Base-by-base conservation (phyloP, 371 early-diverging fungal genomes). In the Mucor velutinosus region DNA sequence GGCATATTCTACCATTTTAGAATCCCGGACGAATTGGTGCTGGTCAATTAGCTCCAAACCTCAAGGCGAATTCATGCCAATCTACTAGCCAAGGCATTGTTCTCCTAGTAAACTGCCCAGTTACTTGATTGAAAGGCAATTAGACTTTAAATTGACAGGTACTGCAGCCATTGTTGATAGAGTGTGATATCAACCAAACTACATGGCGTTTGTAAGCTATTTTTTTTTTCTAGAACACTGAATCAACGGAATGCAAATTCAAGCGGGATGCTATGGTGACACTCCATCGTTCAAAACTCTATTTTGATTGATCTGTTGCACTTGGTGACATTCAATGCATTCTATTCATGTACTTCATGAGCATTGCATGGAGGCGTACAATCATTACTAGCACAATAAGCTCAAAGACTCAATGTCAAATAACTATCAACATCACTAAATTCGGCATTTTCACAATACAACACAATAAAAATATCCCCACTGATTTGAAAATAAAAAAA, bases 1-100 rank as follows among this genome's bases (percentile, higher is more conserved):
- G 57, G 57, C 57, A 57, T 29, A 17, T 57, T 57, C 57, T 23
- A 53, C 23, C 25, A 53, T 27, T 53, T 51, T 53, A 27, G 47
- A 47, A 47, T 47, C 21, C 47, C 47, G 47, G 45, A 17, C 45
- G 45, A 45, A 45, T 45, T 35, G 37, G 41, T 41, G 41, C 17
- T 41, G 15, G 5, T 41, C 41, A 10, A 17, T 41, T 41, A 41
- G 41, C 41, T 41, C 6, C 5, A 41, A 17, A 41, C 41, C 41
- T 1, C 3, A 41, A 41, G 17, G 17, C 41, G 17, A 41, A 17
- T 14, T 10, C 41, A 41, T 41, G 41, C 17, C 6, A 15, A 41
- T 17, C 30, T 30, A 6, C 30, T 5, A 41, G 6, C 41, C 5
- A 41, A 11, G 17, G 41, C 41, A 41, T 41, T 2, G 41, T 6